Evolutionary conservation across 345 rosid species (phyloP).

Genomic region (Citrus medica): DNA sequence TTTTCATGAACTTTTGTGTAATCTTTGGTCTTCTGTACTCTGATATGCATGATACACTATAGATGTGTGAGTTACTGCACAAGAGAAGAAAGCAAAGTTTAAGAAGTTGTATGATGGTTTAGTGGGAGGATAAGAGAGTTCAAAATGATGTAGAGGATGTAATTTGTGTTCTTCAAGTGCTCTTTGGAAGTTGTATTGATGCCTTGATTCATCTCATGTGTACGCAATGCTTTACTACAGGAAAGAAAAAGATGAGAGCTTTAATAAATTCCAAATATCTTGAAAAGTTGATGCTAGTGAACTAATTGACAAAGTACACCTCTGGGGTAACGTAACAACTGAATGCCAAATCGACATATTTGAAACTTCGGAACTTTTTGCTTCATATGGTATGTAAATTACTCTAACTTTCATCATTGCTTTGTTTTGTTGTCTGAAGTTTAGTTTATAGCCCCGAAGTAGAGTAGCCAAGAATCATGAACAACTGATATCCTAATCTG

Average conservation of each 20-base stretch:
- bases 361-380: neutral
- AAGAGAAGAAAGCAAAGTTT: neutral
- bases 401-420: neutral
- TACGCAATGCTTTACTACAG: slow-evolving; percentile 14
- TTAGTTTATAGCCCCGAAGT: neutral
- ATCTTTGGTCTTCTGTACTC: neutral
- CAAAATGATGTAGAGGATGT: neutral
- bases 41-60: neutral
- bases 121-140: neutral
- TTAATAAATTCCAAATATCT: neutral
- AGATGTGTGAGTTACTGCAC: neutral
- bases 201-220: neutral
- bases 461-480: neutral
- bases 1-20: neutral
- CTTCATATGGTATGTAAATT: neutral
- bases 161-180: neutral
- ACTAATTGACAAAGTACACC: neutral
- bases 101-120: neutral
- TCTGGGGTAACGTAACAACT: neutral
- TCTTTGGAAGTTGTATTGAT: neutral
- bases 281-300: neutral
- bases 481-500: neutral
- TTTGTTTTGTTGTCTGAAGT: neutral
- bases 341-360: neutral
- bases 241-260: neutral